Evolutionary conservation across 169 alveolate species (phyloP).

Genomic region (Eimeria sp.): DNA sequence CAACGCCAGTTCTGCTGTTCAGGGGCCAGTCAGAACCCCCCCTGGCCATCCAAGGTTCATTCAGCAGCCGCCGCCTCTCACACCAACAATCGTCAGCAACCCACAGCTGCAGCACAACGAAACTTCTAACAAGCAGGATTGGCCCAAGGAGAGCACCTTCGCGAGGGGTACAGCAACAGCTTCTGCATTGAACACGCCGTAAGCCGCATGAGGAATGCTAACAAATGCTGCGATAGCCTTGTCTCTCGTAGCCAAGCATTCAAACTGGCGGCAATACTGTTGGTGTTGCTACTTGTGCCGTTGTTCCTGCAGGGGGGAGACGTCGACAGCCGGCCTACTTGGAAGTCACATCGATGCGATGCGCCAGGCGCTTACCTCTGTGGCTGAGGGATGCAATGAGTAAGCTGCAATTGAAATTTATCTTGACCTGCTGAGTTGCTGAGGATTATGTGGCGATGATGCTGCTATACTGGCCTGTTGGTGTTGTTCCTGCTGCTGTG

Average conservation of each 20-base stretch:
- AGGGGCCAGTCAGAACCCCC: not conserved
- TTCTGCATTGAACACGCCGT: conserved; percentile 14
- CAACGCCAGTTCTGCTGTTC: conserved; percentile 13
- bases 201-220: not conserved
- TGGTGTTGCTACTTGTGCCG: not conserved
- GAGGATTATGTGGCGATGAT: not conserved
- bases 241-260: not conserved
- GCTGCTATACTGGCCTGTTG: conserved; percentile 6
- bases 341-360: conserved; percentile 69
- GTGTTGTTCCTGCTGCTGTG: conserved; percentile 54
- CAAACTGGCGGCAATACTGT: not conserved
- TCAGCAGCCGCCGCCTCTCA: conserved; percentile 55
- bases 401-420: not conserved
- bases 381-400: conserved; percentile 65
- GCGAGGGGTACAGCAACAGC: not conserved
- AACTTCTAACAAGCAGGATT: not conserved
- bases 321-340: conserved; percentile 29
- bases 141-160: conserved; percentile 31
- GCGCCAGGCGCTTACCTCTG: conserved; percentile 61
- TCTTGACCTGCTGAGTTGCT: not conserved
- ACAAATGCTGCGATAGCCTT: not conserved
- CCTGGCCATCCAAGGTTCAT: not conserved
- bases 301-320: conserved; percentile 42
- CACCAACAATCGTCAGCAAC: conserved; percentile 11
- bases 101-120: conserved; percentile 45